Percentiles rank a stretch among this genome's conserved stretches.
Evolutionary conservation across 140 eudicot genomes (phyloP).

Genomic region (Flaveria floridana): DNA sequence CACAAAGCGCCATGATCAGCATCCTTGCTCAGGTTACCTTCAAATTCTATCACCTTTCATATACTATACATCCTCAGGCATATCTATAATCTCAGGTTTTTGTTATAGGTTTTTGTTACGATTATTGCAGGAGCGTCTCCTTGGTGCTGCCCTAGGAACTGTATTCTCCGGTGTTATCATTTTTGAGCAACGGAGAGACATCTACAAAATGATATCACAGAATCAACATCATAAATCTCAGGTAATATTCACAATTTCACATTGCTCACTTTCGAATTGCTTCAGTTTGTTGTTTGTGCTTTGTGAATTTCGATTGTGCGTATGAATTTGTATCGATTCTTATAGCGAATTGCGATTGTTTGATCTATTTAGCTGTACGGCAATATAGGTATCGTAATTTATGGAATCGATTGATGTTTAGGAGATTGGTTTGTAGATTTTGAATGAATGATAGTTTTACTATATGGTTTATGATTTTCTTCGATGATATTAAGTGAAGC

Average conservation of each 20-base stretch:
- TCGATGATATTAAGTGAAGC: too few relatives aligned
- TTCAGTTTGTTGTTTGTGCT: not conserved
- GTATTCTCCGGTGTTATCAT: too few relatives aligned
- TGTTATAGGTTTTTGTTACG: not conserved
- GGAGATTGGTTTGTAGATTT: not conserved
- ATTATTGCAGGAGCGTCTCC: slow-evolving; percentile 1
- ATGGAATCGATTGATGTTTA: too few relatives aligned
- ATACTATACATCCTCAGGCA: not conserved
- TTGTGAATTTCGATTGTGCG: not conserved
- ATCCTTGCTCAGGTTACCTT: slow-evolving; percentile 64
- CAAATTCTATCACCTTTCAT: not conserved
- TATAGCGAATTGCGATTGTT: not conserved
- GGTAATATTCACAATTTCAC: too few relatives aligned
- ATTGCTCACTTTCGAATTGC: not conserved
- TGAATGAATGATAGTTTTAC: not conserved
- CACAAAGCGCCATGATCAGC: slow-evolving; percentile 58
- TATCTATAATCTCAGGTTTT: not conserved
- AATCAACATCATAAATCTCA: too few relatives aligned
- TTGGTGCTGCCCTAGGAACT: too few relatives aligned
- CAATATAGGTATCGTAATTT: not conserved
- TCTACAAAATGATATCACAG: too few relatives aligned
- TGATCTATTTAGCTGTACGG: not conserved
- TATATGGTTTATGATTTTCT: too few relatives aligned
- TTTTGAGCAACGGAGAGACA: too few relatives aligned
- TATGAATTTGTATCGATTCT: not conserved